These are phyloP conservation scores for Psidium guajava DNA, from an alignment of 345 rosid species.

Conservation along the genomic window DNA sequence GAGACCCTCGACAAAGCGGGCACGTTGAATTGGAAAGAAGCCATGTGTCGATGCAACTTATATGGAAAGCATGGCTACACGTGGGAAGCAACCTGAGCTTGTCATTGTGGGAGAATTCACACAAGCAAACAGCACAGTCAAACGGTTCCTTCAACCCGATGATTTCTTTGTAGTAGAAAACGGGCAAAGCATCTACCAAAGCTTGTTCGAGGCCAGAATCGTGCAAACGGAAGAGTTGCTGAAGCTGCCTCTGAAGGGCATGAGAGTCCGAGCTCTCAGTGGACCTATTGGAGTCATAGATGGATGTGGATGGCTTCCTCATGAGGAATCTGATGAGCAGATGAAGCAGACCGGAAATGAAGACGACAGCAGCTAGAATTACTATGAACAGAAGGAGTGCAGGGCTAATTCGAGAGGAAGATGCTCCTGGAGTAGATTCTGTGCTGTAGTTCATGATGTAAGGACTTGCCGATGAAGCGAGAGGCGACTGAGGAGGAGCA, in stretches of 20 bases:
- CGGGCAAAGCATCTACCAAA: conserved; percentile 54
- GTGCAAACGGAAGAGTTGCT: conserved; percentile 55
- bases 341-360: conserved; percentile 49
- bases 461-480: neutral
- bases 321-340: conserved; percentile 40
- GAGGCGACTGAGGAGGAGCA: conserved; percentile 18
- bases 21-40: conserved; percentile 77
- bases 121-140: conserved; percentile 72
- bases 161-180: conserved; percentile 50
- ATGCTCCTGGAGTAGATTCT: conserved; percentile 14
- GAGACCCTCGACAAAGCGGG: conserved; percentile 56
- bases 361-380: conserved; percentile 38
- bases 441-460: neutral
- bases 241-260: conserved; percentile 54
- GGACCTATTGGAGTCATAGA: conserved; percentile 31
- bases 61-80: conserved; percentile 72
- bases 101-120: conserved; percentile 44
- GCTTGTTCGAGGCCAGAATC: conserved; percentile 72
- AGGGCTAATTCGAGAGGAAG: conserved; percentile 33
- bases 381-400: conserved; percentile 35
- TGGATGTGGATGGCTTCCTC: conserved; percentile 25
- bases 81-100: conserved; percentile 54
- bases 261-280: conserved; percentile 29
- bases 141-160: conserved; percentile 57
- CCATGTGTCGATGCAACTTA: conserved; percentile 64